Percentiles rank a stretch among this genome's conserved stretches.
Evolutionary conservation across 192 early-diverging fungal species (phyloP).

Genomic region (Entomortierella chlamydospora): DNA sequence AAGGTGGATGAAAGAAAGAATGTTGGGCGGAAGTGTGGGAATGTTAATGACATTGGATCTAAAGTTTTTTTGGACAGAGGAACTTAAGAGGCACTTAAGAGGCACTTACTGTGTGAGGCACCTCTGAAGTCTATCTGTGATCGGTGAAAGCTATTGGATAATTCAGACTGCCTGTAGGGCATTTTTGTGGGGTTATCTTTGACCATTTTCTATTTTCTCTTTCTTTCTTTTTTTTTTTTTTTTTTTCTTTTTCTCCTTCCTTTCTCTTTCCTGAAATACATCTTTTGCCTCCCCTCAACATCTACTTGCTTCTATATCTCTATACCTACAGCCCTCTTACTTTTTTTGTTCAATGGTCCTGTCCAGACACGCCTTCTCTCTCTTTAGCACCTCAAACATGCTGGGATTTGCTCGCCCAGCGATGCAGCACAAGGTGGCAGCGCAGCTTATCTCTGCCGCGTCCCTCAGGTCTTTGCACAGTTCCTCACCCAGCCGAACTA

Average conservation of each 20-base stretch:
- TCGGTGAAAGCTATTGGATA: not conserved
- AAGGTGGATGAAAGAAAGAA: not conserved
- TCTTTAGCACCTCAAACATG: slow-evolving; percentile 1
- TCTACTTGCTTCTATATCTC: slow-evolving; percentile 3
- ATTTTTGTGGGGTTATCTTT: not conserved
- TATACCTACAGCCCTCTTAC: not conserved
- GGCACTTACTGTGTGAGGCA: too few relatives aligned
- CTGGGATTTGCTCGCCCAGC: not conserved
- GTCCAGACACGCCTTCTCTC: slow-evolving; percentile 8
- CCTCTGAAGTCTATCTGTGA: too few relatives aligned
- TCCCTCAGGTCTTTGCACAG: slow-evolving; percentile 12
- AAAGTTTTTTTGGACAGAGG: not conserved
- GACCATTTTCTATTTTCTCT: not conserved
- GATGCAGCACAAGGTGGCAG: not conserved
- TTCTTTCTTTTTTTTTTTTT: slow-evolving; percentile 4
- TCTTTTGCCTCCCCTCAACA: not conserved
- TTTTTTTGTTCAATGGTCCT: slow-evolving; percentile 25
- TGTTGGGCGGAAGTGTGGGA: slow-evolving; percentile 2
- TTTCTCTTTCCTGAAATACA: not conserved
- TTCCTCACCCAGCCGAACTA: slow-evolving; percentile 14
- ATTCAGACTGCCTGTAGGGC: too few relatives aligned
- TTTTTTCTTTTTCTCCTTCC: not conserved
- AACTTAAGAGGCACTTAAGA: slow-evolving; percentile 17
- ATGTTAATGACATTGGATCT: slow-evolving; percentile 4
- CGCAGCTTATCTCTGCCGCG: not conserved